These are phyloP conservation scores for Trametes meyenii DNA, from an alignment of 768 basidiomycete species.

Conservation along the genomic window DNA sequence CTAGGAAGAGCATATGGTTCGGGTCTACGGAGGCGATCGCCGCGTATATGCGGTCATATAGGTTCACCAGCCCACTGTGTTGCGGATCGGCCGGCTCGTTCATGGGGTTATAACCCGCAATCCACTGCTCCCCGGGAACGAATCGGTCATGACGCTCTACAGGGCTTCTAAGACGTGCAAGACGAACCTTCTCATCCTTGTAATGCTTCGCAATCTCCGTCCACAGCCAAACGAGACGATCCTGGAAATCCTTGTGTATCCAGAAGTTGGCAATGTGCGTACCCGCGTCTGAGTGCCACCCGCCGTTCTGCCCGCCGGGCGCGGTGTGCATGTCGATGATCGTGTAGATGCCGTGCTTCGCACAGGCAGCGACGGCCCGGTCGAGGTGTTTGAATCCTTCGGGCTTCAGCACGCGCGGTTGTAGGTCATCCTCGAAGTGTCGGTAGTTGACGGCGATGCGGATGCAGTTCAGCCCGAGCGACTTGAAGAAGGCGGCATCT, in stretches of 20 bases:
- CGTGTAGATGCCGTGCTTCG: slow-evolving; percentile 77
- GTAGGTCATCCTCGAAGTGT: slow-evolving; percentile 81
- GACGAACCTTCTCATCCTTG: slow-evolving; percentile 50
- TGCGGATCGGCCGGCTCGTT: slow-evolving; percentile 81
- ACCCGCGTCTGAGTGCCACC: slow-evolving; percentile 81
- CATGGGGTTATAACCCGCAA: slow-evolving; percentile 84
- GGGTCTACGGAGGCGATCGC: slow-evolving; percentile 73
- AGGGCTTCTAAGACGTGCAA: neutral
- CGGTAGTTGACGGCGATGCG: slow-evolving; percentile 76
- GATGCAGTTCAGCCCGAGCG: slow-evolving; percentile 80
- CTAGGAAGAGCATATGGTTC: slow-evolving; percentile 76
- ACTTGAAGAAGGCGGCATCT: slow-evolving; percentile 79
- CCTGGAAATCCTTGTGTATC: slow-evolving; percentile 85
- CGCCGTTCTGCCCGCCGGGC: slow-evolving; percentile 73
- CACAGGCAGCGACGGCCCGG: slow-evolving; percentile 74
- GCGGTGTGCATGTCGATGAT: slow-evolving; percentile 82
- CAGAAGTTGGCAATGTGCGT: slow-evolving; percentile 75
- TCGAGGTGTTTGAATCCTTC: slow-evolving; percentile 84
- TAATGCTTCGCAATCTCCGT: slow-evolving; percentile 74
- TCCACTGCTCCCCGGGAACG: slow-evolving; percentile 49
- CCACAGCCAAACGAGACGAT: slow-evolving; percentile 80
- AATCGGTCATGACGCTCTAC: neutral
- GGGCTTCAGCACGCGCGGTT: slow-evolving; percentile 76
- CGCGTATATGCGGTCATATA: slow-evolving; percentile 68
- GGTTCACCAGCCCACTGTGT: slow-evolving; percentile 62